Base-by-base conservation (phyloP, 805 yeast genomes). In the Saturnispora zaruensis region DNA sequence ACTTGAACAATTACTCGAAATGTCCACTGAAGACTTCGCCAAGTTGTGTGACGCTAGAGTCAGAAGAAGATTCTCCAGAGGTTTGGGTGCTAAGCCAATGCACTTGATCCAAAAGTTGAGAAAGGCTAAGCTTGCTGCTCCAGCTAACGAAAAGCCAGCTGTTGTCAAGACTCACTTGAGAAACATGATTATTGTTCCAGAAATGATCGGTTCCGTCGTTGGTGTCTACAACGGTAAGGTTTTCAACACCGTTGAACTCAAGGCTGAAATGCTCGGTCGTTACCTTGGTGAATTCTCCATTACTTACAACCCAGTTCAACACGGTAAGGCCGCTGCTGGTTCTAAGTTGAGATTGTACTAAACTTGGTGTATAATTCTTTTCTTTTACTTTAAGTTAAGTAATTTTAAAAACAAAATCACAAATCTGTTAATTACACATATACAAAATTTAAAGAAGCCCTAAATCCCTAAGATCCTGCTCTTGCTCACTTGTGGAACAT, bases 211-310 rank as follows among this genome's bases (percentile, higher is more conserved):
- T 73, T 88, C 97, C 57, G 95, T 91, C 63, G 83, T 93, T 66
- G 97, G 97, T 79, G 86, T 93, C 67, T 93, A 93, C 96, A 93
- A 93, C 84, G 99, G 99, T 80, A 93, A 93, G 82, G 87, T 80
- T 66, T 93, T 93, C 95, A 91, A 91, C 95, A 86, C 84, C 68
- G 96, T 93, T 75, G 99, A 93, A 77, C 79, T 93, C 78, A 89
- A 80, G 76, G 96, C 99, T 70, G 99, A 93, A 82, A 93, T 93
- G 99, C 90, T 91, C 73, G 98, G 99, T 74, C 96, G 91, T 86
- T 93, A 93, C 95, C 87, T 93, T 69, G 99, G 97, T 80, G 99
- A 93, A 82, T 93, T 93, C 88, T 91, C 99, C 70, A 93, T 93
- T 78, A 81, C 99, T 68, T 93, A 93, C 83, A 87, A 96, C 76